These are phyloP conservation scores for Sarcodon aspratus DNA, from an alignment of 768 basidiomycete species.

Conservation along the genomic window DNA sequence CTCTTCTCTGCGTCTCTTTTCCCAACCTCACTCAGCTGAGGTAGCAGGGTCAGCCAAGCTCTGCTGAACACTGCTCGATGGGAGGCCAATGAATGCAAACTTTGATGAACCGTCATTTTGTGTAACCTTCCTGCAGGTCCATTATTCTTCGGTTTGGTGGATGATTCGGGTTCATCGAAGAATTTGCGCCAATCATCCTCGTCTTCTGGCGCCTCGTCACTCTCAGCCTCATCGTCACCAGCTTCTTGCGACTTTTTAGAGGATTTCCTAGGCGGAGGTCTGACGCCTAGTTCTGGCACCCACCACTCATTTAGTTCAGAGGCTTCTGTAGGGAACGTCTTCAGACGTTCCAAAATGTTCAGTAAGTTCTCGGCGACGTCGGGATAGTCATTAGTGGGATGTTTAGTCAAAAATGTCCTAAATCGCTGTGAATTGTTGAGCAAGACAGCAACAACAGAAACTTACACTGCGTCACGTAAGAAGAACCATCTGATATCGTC, in stretches of 20 bases:
- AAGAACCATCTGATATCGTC: slow-evolving; percentile 89
- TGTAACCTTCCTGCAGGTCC: slow-evolving; percentile 37
- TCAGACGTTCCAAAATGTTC: slow-evolving; percentile 34
- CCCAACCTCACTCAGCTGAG: slow-evolving; percentile 33
- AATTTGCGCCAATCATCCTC: slow-evolving; percentile 73
- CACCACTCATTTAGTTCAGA: slow-evolving; percentile 71
- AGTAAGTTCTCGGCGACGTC: slow-evolving; percentile 16
- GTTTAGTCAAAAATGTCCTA: slow-evolving; percentile 22
- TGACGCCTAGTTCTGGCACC: slow-evolving; percentile 53
- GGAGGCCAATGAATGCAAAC: slow-evolving; percentile 62
- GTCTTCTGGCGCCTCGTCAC: slow-evolving; percentile 18
- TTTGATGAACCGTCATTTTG: slow-evolving; percentile 64
- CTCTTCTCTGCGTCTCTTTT: slow-evolving; percentile 9
- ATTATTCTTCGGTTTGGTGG: slow-evolving; percentile 21
- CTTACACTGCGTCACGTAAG: slow-evolving; percentile 66
- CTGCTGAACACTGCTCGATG: slow-evolving; percentile 76
- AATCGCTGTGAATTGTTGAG: slow-evolving; percentile 1
- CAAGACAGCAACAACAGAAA: slow-evolving; percentile 4
- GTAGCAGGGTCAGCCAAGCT: slow-evolving; percentile 68
- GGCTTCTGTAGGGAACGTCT: slow-evolving; percentile 61
- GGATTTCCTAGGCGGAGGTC: slow-evolving; percentile 40
- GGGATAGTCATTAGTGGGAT: slow-evolving; percentile 15
- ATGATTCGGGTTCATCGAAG: slow-evolving; percentile 52
- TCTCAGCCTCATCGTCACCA: slow-evolving; percentile 13
- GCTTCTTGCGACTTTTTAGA: slow-evolving; percentile 15